Base-by-base conservation (phyloP, 2,329 filamentous ascomycete species). In the Cladorrhinum sp. region DNA sequence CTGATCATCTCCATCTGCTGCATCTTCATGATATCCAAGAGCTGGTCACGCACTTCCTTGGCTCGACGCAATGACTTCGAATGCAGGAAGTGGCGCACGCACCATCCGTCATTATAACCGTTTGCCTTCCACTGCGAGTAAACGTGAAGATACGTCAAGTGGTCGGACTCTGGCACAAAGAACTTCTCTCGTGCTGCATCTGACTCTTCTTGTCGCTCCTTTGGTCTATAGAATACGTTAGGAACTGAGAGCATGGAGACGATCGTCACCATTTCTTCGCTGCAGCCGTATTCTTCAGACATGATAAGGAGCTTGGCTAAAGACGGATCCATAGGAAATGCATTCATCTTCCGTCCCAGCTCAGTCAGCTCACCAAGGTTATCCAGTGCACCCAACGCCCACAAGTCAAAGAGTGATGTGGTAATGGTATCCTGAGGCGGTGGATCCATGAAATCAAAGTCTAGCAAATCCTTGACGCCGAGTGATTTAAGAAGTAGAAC, bases 391-490 rank as follows among this genome's bases (percentile, higher is more conserved):
- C 95, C 95, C 0, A 99, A 81, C 0, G 95, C 93, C 95, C 95
- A 99, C 0, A 99, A 85, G 69, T 99, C 95, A 76, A 98, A 99
- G 36, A 99, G 87, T 2, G 93, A 97, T 0, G 95, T 99, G 0
- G 92, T 93, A 66, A 99, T 98, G 0, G 93, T 97, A 70, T 99
- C 96, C 75, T 99, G 95, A 0, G 95, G 95, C 6, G 95, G 95
- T 1, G 95, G 95, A 67, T 99, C 95, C 93, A 99, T 98, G 69
- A 99, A 99, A 73, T 98, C 92, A 71, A 99, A 99, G 73, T 99
- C 93, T 1, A 99, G 78, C 9, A 99, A 80, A 67, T 99, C 93
- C 71, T 91, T 93, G 18, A 99, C 93, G 0, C 95, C 95, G 0
- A 99, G 83, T 0, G 92, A 96, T 72, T 99, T 99, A 51, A 99